These are phyloP conservation scores for Phytophthora multivora DNA, from an alignment of 352 stramenopile species.

Conservation along the genomic window DNA sequence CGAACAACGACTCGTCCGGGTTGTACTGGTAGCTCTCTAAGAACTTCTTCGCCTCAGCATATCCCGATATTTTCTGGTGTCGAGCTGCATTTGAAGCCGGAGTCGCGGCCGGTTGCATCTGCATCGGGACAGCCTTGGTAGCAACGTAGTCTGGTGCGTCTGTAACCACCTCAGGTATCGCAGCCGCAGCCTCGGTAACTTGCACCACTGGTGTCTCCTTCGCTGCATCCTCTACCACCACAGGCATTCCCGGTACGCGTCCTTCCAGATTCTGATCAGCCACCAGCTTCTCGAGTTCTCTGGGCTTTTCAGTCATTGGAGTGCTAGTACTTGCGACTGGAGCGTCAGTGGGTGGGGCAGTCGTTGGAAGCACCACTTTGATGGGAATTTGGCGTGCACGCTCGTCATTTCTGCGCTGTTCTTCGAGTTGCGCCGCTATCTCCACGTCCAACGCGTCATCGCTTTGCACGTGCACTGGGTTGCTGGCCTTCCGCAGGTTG, in stretches of 20 bases:
- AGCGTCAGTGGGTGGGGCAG: constrained; percentile 4
- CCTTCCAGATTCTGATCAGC: constrained; percentile 19
- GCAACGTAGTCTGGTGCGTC: not conserved
- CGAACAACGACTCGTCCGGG: constrained; percentile 52
- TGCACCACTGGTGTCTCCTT: constrained; percentile 11
- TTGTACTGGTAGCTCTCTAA: constrained; percentile 51
- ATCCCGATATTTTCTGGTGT: constrained; percentile 52
- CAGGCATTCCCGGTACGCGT: constrained; percentile 25
- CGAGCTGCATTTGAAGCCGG: constrained; percentile 35
- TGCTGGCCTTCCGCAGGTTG: constrained; percentile 34
- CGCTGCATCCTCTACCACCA: constrained; percentile 9
- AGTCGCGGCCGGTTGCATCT: not conserved
- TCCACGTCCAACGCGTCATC: constrained; percentile 26
- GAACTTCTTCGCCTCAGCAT: constrained; percentile 53
- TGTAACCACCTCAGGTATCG: constrained; percentile 1
- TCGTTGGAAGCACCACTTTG: constrained; percentile 31
- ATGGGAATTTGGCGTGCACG: constrained; percentile 29
- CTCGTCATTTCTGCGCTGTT: constrained; percentile 21
- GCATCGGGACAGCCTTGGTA: constrained; percentile 1
- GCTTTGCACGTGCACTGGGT: constrained; percentile 9
- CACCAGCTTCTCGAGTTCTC: constrained; percentile 9
- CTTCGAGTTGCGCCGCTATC: constrained; percentile 21
- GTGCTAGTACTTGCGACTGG: constrained; percentile 2
- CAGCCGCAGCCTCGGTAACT: constrained; percentile 1
- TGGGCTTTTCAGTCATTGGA: constrained; percentile 8